These are phyloP conservation scores for Alternaria brassicae DNA, from an alignment of 2,329 filamentous ascomycete species.

Conservation along the genomic window DNA sequence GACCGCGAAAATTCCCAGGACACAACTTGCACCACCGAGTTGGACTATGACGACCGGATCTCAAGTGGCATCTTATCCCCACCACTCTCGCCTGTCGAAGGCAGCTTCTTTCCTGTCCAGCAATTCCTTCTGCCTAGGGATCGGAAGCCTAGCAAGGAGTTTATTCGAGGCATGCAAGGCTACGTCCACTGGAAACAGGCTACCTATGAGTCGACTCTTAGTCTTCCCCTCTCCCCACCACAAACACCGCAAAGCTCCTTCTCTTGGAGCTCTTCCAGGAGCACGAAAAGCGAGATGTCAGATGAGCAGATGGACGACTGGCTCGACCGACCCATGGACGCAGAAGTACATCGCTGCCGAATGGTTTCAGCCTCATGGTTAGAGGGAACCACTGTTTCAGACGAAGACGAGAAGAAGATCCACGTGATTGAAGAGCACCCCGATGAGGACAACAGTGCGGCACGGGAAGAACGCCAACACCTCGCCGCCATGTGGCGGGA, in stretches of 20 bases:
- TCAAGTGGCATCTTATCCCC: constrained; percentile 9
- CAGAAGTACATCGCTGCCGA: constrained; percentile 24
- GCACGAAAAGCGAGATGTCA: constrained; percentile 20
- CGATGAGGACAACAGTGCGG: constrained; percentile 4
- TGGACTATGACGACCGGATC: not conserved
- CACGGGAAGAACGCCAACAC: not conserved
- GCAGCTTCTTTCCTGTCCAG: constrained; percentile 16
- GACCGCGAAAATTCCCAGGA: constrained; percentile 12
- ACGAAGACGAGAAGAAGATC: constrained; percentile 8
- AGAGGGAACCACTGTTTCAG: not conserved
- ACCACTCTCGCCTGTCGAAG: constrained; percentile 7
- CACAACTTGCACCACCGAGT: constrained; percentile 6
- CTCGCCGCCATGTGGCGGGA: constrained; percentile 10
- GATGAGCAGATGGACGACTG: constrained; percentile 31
- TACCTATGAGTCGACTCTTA: constrained; percentile 9
- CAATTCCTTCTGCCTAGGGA: constrained; percentile 11
- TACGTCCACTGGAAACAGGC: constrained; percentile 17
- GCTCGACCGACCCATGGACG: constrained; percentile 26
- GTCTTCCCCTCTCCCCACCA: constrained; percentile 5
- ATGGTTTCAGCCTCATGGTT: constrained; percentile 13
- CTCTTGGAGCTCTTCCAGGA: constrained; percentile 12
- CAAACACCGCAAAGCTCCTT: constrained; percentile 9
- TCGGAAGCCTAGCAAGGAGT: constrained; percentile 9
- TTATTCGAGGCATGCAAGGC: constrained; percentile 15
- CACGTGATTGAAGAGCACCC: constrained; percentile 16